Evolutionary conservation across 2,329 filamentous ascomycete species (phyloP).

Genomic region (Emericellopsis cladophorae): DNA sequence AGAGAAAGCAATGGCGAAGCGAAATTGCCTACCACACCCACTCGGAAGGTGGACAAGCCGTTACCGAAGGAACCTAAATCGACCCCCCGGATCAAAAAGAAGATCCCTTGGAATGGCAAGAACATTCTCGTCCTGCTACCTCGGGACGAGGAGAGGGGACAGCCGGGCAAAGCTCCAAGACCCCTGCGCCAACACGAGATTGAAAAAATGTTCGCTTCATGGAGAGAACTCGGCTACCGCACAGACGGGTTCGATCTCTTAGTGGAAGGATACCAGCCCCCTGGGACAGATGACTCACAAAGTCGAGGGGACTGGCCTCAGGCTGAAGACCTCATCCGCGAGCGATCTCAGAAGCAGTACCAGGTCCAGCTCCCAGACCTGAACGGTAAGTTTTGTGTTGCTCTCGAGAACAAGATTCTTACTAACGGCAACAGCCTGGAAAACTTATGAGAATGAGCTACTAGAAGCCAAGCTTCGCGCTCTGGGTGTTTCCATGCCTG

Average conservation of each 20-base stretch:
- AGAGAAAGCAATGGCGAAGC: constrained; percentile 13
- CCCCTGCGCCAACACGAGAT: constrained; percentile 45
- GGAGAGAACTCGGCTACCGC: constrained; percentile 59
- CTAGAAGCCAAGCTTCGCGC: constrained; percentile 88
- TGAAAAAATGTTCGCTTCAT: constrained; percentile 48
- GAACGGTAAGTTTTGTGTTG: constrained; percentile 30
- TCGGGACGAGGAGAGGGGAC: constrained; percentile 52
- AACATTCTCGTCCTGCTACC: constrained; percentile 61
- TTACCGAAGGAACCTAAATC: constrained; percentile 24
- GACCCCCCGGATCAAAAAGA: constrained; percentile 54
- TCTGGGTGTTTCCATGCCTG: constrained; percentile 71
- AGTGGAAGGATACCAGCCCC: constrained; percentile 24
- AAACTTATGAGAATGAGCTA: constrained; percentile 68
- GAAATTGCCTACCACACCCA: constrained; percentile 19
- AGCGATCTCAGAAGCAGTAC: constrained; percentile 39
- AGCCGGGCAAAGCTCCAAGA: constrained; percentile 35
- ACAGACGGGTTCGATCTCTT: constrained; percentile 56
- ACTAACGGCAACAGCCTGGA: constrained; percentile 34
- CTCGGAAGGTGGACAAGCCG: constrained; percentile 19
- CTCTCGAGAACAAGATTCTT: not conserved
- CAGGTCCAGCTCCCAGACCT: constrained; percentile 59
- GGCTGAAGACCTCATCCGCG: constrained; percentile 41
- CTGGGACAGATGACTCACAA: constrained; percentile 37
- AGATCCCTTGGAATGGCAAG: constrained; percentile 64
- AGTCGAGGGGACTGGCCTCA: constrained; percentile 59